Percentiles rank a stretch among this genome's conserved stretches.
phyloP scores from a whole-genome alignment of 306 rosid genomes.

The Abrus pulchellus region DNA sequence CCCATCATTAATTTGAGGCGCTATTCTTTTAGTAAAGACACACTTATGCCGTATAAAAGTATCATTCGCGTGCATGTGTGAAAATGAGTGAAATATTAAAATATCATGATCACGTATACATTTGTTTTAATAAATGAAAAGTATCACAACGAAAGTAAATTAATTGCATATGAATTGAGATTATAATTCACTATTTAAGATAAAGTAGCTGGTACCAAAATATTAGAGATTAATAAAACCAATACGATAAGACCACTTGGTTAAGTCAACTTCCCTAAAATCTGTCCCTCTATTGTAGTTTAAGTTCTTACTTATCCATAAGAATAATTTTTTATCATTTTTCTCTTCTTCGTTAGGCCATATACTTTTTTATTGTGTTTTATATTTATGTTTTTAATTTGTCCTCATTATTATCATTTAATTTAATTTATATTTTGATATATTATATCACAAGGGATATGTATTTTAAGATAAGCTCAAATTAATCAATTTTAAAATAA shows the following conservation, averaged over 20 bases:
- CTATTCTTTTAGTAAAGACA: background rate
- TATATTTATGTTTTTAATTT: too few species aligned
- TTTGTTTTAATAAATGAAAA: background rate
- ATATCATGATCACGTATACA: background rate
- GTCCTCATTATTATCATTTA: too few species aligned
- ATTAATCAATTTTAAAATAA: too few species aligned
- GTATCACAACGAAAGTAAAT: background rate
- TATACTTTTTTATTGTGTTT: too few species aligned
- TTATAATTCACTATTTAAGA: background rate
- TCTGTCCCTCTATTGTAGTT: too few species aligned
- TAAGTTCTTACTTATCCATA: too few species aligned
- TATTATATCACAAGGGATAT: too few species aligned
- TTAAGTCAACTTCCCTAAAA: background rate
- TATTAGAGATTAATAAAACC: background rate
- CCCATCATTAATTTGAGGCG: background rate
- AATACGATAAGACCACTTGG: background rate
- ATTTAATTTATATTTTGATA: too few species aligned
- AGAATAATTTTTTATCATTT: too few species aligned
- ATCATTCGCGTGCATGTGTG: background rate
- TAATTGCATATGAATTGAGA: background rate
- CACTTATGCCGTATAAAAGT: background rate
- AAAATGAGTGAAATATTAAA: background rate
- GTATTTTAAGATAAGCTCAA: too few species aligned
- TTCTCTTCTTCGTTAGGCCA: too few species aligned
- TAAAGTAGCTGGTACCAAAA: background rate